These are phyloP conservation scores for Fusarium sp. DNA, from an alignment of 2,329 filamentous ascomycete species.

Conservation along the genomic window DNA sequence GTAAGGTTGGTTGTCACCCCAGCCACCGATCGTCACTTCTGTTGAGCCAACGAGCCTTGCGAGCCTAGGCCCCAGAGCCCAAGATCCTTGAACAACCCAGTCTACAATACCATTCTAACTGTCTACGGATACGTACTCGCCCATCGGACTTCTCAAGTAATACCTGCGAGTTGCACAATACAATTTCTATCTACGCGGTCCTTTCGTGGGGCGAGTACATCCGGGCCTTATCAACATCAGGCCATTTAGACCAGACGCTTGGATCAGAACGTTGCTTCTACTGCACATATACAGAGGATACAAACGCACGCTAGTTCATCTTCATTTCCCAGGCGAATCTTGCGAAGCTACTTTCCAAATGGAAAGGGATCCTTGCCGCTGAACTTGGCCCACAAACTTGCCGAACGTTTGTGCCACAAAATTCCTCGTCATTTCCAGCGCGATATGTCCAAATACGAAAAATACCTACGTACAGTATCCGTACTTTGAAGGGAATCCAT, in stretches of 20 bases:
- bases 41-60: conserved; percentile 29
- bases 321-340: conserved; percentile 42
- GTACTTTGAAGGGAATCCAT: conserved; percentile 21
- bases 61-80: conserved; percentile 19
- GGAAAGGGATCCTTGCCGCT: conserved; percentile 42
- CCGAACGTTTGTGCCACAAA: conserved; percentile 30
- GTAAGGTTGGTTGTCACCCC: conserved; percentile 28
- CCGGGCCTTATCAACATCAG: conserved; percentile 35
- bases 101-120: conserved; percentile 4
- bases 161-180: conserved; percentile 21
- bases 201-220: conserved; percentile 22
- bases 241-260: conserved; percentile 30
- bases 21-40: conserved; percentile 39
- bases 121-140: conserved; percentile 2
- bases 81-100: conserved; percentile 23
- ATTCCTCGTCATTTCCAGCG: conserved; percentile 27
- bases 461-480: conserved; percentile 33
- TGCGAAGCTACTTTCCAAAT: conserved; percentile 19
- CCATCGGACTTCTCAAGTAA: conserved; percentile 6
- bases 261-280: conserved; percentile 39
- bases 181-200: conserved; percentile 8
- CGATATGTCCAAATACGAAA: conserved; percentile 35
- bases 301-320: conserved; percentile 30
- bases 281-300: conserved; percentile 20
- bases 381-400: conserved; percentile 30